These are phyloP conservation scores for Rhazya stricta DNA, from an alignment of 257 asterid genomes.

Conservation along the genomic window DNA sequence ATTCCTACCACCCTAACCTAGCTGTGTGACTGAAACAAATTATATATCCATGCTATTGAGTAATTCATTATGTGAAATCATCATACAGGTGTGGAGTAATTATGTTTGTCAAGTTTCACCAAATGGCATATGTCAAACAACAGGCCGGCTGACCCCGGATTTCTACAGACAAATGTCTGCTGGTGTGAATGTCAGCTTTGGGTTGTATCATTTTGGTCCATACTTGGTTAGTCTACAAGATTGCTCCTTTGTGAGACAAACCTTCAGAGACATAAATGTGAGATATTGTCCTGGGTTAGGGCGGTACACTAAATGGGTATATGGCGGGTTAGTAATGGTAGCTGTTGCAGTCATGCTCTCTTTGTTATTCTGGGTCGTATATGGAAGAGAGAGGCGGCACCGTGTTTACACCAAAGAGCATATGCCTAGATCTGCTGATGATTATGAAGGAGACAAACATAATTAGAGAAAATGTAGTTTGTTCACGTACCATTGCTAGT, in stretches of 20 bases:
- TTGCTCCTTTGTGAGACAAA: constrained; percentile 63
- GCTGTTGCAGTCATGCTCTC: constrained; percentile 69
- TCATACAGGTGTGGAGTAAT: constrained; percentile 60
- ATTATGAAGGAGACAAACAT: constrained; percentile 29
- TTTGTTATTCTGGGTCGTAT: constrained; percentile 71
- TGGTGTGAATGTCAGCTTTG: constrained; percentile 63
- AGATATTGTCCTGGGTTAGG: constrained; percentile 60
- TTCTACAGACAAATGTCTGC: constrained; percentile 63
- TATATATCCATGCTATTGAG: neutral
- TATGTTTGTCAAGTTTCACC: constrained; percentile 63
- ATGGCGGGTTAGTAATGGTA: constrained; percentile 65
- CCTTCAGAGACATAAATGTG: constrained; percentile 45
- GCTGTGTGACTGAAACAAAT: neutral
- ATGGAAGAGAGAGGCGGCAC: constrained; percentile 80
- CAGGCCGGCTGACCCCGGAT: constrained; percentile 71
- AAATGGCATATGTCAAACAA: constrained; percentile 47
- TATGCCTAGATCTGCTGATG: constrained; percentile 18
- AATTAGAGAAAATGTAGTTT: constrained; percentile 2
- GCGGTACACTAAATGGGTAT: constrained; percentile 49
- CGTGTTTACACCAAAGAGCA: constrained; percentile 60
- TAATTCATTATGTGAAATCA: neutral
- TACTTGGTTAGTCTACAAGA: constrained; percentile 67
- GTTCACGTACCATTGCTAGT: neutral
- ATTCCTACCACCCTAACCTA: neutral
- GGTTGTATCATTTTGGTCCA: constrained; percentile 54